Evolutionary conservation across 345 rosid species (phyloP).

Genomic region (Streptanthus diversifolius): DNA sequence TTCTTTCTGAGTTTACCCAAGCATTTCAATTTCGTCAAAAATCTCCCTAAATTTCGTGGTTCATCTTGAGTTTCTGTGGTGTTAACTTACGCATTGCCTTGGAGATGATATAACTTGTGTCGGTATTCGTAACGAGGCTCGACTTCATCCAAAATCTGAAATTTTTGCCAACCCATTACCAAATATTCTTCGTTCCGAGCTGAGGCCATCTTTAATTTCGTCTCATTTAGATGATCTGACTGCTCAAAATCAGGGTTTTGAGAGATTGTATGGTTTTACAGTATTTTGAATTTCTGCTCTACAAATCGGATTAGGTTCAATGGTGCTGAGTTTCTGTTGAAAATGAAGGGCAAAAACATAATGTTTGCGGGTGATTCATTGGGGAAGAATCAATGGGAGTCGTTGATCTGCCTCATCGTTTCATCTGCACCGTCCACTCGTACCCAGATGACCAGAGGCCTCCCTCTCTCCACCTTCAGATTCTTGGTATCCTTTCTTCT

Average conservation of each 20-base stretch:
- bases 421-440: slow-evolving; percentile 51
- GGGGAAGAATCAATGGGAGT: slow-evolving; percentile 90
- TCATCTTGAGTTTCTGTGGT: neutral
- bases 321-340: slow-evolving; percentile 64
- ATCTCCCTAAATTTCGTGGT: neutral
- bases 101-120: neutral
- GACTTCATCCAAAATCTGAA: neutral
- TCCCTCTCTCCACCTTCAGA: slow-evolving; percentile 70
- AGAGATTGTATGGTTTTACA: neutral
- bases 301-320: slow-evolving; percentile 51
- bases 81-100: neutral
- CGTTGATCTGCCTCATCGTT: slow-evolving; percentile 67
- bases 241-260: too few species aligned
- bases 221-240: neutral
- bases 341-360: slow-evolving; percentile 65
- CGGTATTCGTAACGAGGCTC: neutral
- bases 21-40: neutral
- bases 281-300: neutral
- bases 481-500: slow-evolving; percentile 50
- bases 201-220: neutral
- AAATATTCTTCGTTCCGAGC: neutral
- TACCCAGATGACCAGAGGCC: slow-evolving; percentile 63
- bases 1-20: neutral
- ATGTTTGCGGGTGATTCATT: slow-evolving; percentile 96
- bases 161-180: neutral